Evolutionary conservation across 1,284 basidiomycete species (phyloP), one percentile per base, ranked within the genome.

Genomic region (Entoloma clypeatum): DNA sequence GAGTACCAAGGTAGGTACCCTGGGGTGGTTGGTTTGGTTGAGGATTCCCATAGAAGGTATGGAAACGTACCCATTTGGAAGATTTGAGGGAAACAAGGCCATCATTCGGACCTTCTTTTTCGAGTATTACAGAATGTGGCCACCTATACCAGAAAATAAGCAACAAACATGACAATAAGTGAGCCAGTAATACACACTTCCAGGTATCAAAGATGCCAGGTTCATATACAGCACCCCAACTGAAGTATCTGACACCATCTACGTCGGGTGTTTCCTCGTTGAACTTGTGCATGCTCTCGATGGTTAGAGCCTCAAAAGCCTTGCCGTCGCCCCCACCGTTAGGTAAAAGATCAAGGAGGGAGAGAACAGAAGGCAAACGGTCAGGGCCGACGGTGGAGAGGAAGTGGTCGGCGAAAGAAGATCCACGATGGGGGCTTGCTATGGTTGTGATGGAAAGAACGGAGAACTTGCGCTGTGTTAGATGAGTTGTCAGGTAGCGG

Each of bases 351-450:
- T 93, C 86, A 30, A 97, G 75, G 9, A 84, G 65, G 5, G 74
- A 70, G 21, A 84, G 67, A 14, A 86, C 72, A 2, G 75, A 77
- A 9, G 82, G 77, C 63, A 86, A 70, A 28, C 74, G 76, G 38
- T 72, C 64, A 42, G 71, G 72, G 3, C 92, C 86, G 7, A 94
- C 70, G 29, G 91, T 84, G 17, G 81, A 74, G 33, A 98, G 79
- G 54, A 98, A 86, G 59, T 92, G 89, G 60, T 94, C 89, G 1
- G 94, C 94, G 55, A 97, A 96, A 1, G 86, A 72, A n/a, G 90
- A 92, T 13, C 93, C 93, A 34, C 87, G 82, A 54, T 97, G 93
- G 3, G 93, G 93, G 0, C 90, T 88, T 14, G 91, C 83, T 57
- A 97, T 90, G n/a, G 93, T 96, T 2, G 93, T 96, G 29, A 96